A percentile compares a stretch with the other conserved stretches of the same genome.
These are phyloP conservation scores for Mucor sp. DNA, from an alignment of 371 early-diverging fungal species.

Conservation along the genomic window DNA sequence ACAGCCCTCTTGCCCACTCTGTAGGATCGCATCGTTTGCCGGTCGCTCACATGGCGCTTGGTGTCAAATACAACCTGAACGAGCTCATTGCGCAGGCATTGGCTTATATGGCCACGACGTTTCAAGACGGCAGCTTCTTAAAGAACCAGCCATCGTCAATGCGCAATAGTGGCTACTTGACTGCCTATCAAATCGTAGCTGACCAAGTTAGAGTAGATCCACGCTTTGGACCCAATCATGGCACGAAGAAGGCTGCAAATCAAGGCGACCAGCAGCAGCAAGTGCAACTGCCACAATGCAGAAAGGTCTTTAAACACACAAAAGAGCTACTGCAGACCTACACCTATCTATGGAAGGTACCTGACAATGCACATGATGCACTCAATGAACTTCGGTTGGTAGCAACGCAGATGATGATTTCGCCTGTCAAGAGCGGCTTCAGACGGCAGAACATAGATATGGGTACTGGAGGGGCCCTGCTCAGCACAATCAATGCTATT, in stretches of 20 bases:
- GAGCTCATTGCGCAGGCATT: constrained; percentile 29
- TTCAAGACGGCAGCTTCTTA: constrained; percentile 10
- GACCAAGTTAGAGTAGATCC: constrained; percentile 16
- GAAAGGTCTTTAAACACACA: background rate
- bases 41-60: constrained; percentile 33
- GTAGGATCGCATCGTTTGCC: constrained; percentile 25
- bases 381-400: constrained; percentile 7
- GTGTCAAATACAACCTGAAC: constrained; percentile 25
- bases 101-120: constrained; percentile 34
- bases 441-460: background rate
- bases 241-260: too few relatives aligned
- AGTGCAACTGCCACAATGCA: background rate
- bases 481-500: constrained; percentile 10
- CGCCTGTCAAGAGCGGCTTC: background rate
- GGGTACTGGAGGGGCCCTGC: background rate
- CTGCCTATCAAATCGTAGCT: constrained; percentile 7
- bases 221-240: background rate
- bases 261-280: background rate
- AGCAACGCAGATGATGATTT: constrained; percentile 4
- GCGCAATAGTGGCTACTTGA: background rate
- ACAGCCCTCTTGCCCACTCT: constrained; percentile 12
- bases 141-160: background rate
- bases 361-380: background rate
- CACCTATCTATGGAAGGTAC: constrained; percentile 4
- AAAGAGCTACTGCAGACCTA: constrained; percentile 6